Conservation (phyloP, 2,329 filamentous ascomycete genomes). For the Epicoccum sorghinum region DNA sequence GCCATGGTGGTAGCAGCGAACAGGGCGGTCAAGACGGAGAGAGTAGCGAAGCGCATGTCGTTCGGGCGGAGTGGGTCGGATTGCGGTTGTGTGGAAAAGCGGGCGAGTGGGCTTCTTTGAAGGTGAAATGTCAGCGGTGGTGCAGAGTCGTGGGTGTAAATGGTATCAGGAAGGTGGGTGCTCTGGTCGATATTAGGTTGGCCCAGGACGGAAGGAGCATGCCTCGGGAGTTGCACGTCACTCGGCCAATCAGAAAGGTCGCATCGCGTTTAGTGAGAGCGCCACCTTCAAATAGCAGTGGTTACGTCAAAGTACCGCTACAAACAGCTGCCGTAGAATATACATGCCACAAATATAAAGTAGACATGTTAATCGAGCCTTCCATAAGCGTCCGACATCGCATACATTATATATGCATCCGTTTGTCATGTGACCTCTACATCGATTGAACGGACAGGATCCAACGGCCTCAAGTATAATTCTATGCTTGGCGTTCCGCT, state of each 20-base stretch:
- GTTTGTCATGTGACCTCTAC: too few species aligned
- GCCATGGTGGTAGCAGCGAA: constrained; percentile 68
- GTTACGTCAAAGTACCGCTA: too few species aligned
- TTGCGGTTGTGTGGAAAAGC: background rate
- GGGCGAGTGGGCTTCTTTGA: background rate
- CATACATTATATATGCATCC: too few species aligned
- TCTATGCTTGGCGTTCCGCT: constrained; percentile 1
- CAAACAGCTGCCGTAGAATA: too few species aligned
- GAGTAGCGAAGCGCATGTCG: constrained; percentile 70
- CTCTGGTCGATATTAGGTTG: background rate
- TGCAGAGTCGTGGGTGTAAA: background rate
- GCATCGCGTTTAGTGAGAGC: background rate
- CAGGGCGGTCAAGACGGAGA: constrained; percentile 63
- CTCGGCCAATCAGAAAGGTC: background rate
- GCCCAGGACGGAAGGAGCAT: constrained; percentile 2
- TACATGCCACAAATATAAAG: too few species aligned
- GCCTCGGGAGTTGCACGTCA: constrained; percentile 15
- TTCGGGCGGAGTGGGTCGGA: background rate
- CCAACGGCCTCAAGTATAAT: too few species aligned
- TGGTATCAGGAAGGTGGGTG: constrained; percentile 11
- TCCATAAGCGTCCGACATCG: too few species aligned
- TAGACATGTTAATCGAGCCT: too few species aligned
- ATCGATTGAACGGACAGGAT: too few species aligned
- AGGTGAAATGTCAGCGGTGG: too few species aligned
- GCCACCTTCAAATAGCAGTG: too few species aligned